phyloP scores from a whole-genome alignment of 352 stramenopile species.

The Blastocystis sp. region DNA sequence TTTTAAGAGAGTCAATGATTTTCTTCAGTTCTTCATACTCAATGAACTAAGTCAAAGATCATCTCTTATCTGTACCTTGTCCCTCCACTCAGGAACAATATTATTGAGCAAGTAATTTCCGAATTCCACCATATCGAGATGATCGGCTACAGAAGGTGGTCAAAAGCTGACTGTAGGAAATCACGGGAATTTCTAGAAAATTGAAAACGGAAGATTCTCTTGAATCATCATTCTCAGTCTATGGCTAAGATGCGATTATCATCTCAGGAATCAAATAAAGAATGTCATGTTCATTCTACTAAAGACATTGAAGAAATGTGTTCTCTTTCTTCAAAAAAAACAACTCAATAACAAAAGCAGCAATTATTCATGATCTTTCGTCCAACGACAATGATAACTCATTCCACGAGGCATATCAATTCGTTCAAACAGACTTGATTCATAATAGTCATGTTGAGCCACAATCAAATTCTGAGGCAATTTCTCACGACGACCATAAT shows the following conservation, averaged over 20 bases:
- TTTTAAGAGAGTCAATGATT: slow-evolving; percentile 46
- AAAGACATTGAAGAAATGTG: too few species aligned
- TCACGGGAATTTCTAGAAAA: background rate
- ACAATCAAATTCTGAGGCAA: slow-evolving; percentile 89
- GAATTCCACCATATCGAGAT: slow-evolving; percentile 29
- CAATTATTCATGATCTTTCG: slow-evolving; percentile 38
- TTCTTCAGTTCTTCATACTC: slow-evolving; percentile 52
- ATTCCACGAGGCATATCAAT: slow-evolving; percentile 9
- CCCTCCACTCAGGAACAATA: slow-evolving; percentile 54
- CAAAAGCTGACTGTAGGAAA: background rate
- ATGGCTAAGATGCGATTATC: too few species aligned
- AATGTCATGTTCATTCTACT: too few species aligned
- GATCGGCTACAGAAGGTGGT: too few species aligned
- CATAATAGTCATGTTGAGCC: slow-evolving; percentile 19
- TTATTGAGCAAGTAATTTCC: slow-evolving; percentile 34
- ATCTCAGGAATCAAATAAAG: too few species aligned
- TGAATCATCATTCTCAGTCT: too few species aligned
- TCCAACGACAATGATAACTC: slow-evolving; percentile 35
- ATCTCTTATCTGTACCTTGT: background rate
- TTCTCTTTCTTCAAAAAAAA: too few species aligned
- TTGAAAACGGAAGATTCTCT: too few species aligned
- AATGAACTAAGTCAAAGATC: background rate
- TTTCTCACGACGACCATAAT: slow-evolving; percentile 86
- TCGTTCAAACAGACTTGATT: background rate
- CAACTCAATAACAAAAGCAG: background rate